phyloP scores from a whole-genome alignment of 2,329 filamentous ascomycete species.

The Talaromyces sp. region DNA sequence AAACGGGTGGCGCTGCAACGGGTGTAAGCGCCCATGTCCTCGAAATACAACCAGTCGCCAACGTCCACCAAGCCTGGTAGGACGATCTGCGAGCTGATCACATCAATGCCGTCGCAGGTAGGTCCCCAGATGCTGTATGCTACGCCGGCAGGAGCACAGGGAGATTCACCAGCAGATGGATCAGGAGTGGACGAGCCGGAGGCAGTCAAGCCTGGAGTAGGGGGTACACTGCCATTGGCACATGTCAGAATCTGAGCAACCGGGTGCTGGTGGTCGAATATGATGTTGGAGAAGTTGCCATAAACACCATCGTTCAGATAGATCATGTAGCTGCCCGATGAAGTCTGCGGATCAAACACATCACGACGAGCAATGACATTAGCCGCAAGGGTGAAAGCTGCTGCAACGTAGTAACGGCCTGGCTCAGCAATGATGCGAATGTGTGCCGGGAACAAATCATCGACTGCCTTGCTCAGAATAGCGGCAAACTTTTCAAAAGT shows the following conservation, averaged over 20 bases:
- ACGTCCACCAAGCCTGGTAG: constrained; percentile 79
- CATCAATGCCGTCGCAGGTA: constrained; percentile 96
- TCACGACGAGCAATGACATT: constrained; percentile 95
- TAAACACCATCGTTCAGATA: constrained; percentile 98
- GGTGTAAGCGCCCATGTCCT: constrained; percentile 98
- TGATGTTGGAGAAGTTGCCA: constrained; percentile 98
- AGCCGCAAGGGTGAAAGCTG: constrained; percentile 90
- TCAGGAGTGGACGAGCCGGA: constrained; percentile 14
- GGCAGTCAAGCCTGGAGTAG: constrained; percentile 13
- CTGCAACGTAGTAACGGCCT: constrained; percentile 91
- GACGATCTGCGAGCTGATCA: constrained; percentile 77
- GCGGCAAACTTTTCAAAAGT: constrained; percentile 88
- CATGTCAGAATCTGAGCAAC: constrained; percentile 75
- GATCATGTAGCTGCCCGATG: constrained; percentile 74
- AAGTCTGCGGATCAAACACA: constrained; percentile 65
- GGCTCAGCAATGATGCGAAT: constrained; percentile 93
- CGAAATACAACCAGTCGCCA: constrained; percentile 98
- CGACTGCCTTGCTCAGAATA: constrained; percentile 74
- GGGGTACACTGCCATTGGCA: constrained; percentile 43
- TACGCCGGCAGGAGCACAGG: constrained; percentile 47
- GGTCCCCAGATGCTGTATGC: constrained; percentile 98
- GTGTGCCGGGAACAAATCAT: constrained; percentile 80
- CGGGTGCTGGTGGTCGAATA: constrained; percentile 96
- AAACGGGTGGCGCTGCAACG: constrained; percentile 97
- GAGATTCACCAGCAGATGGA: constrained; percentile 23